Evolutionary conservation across 1,139 yeast species (phyloP), one percentile per base, ranked within the genome.

Genomic region (Nadsonia starkeyi-henricii): DNA sequence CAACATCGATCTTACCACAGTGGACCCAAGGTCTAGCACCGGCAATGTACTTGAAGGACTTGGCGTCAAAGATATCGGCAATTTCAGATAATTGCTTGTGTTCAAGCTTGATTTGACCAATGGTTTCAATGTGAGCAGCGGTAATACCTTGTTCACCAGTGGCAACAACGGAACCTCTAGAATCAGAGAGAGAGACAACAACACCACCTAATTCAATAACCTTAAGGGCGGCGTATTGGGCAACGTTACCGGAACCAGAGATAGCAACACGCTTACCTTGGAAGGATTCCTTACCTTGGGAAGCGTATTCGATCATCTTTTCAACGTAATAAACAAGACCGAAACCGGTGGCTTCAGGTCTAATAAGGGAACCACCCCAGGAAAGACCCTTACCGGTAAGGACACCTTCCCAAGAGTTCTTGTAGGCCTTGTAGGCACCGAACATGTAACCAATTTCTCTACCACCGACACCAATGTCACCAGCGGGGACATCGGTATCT

Each of bases 341-440:
- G 75, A 81, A 91, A 70, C 98, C 98, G 55, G 98, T 91, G 57
- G 98, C 98, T 78, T 91, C 98, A 57, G 97, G 96, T 73, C 98
- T 85, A 72, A 91, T 88, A 68, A 89, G 78, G 61, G 97, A 89
- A 66, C 97, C 98, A 78, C 98, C 98, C 96, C 96, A 91, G 67
- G 81, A 73, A 65, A 88, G 77, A 64, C 96, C 97, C 76, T 91
- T 91, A 73, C 98, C 97, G 65, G 98, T 91, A 62, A 91, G 77
- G 51, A 89, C 91, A 78, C 97, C 97, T 67, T 91, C 91, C 83
- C 89, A 91, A 66, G 82, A 77, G 81, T 91, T 89, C 72, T 77
- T 83, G 80, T 78, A 77, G 65, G 78, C 76, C 78, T 88, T 86
- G 86, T 85, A 91, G 59, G 96, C 96, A 74, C 98, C 98, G 63